phyloP scores from a whole-genome alignment of 129 eudicot genomes.

The Pseudognaphalium luteoalbum region DNA sequence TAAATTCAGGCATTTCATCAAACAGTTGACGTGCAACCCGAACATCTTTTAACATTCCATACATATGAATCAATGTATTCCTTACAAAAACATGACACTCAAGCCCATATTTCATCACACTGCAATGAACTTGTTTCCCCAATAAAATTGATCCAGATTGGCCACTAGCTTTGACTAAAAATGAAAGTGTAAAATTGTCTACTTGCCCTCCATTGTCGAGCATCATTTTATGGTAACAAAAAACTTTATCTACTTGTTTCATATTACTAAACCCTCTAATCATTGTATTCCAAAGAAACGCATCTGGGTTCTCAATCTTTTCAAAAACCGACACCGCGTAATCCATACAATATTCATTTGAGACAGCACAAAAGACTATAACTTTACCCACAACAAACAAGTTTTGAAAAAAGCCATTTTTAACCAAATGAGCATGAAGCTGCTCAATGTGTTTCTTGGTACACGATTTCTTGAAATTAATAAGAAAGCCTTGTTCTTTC shows the following conservation, averaged over 20 bases:
- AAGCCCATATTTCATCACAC: constrained; percentile 34
- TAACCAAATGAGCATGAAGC: constrained; percentile 46
- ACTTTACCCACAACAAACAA: constrained; percentile 51
- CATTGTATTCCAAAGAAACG: constrained; percentile 61
- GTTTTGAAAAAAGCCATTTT: constrained; percentile 37
- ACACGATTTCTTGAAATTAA: constrained; percentile 38
- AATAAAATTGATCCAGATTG: constrained; percentile 38
- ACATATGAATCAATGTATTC: constrained; percentile 52
- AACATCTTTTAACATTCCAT: constrained; percentile 40
- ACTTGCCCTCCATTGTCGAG: constrained; percentile 35
- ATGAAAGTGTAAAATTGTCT: constrained; percentile 54
- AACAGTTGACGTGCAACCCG: constrained; percentile 46
- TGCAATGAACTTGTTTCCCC: constrained; percentile 48
- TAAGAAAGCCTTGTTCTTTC: constrained; percentile 39
- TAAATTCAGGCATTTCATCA: constrained; percentile 38
- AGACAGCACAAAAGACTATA: constrained; percentile 48
- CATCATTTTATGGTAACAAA: constrained; percentile 46
- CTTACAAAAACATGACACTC: constrained; percentile 45
- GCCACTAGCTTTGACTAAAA: constrained; percentile 52
- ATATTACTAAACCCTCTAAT: constrained; percentile 54
- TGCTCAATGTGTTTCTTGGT: constrained; percentile 31
- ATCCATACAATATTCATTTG: constrained; percentile 41
- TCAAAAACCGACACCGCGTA: constrained; percentile 50
- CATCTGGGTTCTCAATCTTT: constrained; percentile 50
- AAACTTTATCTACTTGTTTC: constrained; percentile 35